Percentiles rank a stretch among this genome's conserved stretches.
These are phyloP conservation scores for Terana coerulea DNA, from an alignment of 768 basidiomycete genomes.

Conservation along the genomic window DNA sequence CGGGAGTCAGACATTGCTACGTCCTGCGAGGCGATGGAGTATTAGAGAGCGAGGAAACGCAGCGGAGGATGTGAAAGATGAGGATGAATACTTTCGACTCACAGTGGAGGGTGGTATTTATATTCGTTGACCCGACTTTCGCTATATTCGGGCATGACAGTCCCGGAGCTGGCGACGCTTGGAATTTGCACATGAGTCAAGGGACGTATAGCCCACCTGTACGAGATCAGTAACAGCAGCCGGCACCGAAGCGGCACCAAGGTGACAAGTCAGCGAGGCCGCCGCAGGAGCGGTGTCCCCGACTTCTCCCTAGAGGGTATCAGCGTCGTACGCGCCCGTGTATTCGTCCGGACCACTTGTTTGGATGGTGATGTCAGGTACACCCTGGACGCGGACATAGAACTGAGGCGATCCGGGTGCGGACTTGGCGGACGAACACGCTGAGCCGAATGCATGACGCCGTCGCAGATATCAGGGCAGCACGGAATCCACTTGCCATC, in stretches of 20 bases:
- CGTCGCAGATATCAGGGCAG: not conserved
- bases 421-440: slow-evolving; percentile 7
- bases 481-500: slow-evolving; percentile 1
- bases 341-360: slow-evolving; percentile 2
- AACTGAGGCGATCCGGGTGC: slow-evolving; percentile 5
- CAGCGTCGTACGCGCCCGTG: not conserved
- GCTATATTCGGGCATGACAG: slow-evolving; percentile 6
- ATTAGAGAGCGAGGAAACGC: not conserved
- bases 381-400: slow-evolving; percentile 5
- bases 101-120: not conserved
- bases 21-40: not conserved
- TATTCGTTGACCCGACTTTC: not conserved
- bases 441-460: slow-evolving; percentile 1
- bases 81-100: not conserved
- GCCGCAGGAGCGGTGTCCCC: slow-evolving; percentile 8
- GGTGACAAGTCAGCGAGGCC: not conserved
- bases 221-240: not conserved
- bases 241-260: slow-evolving; percentile 8
- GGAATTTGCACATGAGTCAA: slow-evolving; percentile 1
- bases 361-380: not conserved
- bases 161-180: slow-evolving; percentile 1
- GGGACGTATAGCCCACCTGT: slow-evolving; percentile 8
- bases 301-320: slow-evolving; percentile 5
- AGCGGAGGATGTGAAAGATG: not conserved
- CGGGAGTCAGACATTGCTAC: slow-evolving; percentile 16